Evolutionary conservation across 108 stramenopile species (phyloP), one percentile per base, ranked within the genome.

Genomic region (Pseudonitzschia delicatissima): DNA sequence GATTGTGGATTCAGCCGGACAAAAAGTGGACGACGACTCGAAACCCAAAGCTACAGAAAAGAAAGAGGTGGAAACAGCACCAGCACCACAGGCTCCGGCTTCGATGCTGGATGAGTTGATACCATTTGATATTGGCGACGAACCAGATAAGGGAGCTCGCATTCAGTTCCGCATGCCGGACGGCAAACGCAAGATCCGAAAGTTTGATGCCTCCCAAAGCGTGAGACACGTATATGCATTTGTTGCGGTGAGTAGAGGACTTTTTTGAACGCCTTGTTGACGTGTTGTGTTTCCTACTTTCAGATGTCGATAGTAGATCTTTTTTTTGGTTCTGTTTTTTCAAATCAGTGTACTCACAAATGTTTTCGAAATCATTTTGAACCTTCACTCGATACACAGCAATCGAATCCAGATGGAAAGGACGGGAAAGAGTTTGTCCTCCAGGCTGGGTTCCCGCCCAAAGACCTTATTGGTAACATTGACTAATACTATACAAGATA

Each of bases 151-250:
- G 5, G 79, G 79, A 13, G 87, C 87, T 36, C 64, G 86, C n/a
- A 77, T 93, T n/a, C 85, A 86, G 66, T 67, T 93, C 49, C 87
- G 88, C 32, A 85, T 90, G 87, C 92, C 92, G 13, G 82, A 90
- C 74, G 92, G 92, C 20, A 87, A 84, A 61, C 83, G 88, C 17
- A 59, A 77, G 13, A 82, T 93, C 23, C 77, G 92, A 33, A 85
- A 77, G 69, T 93, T 93, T 63, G 58, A 69, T n/a, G 48, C 67
- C 52, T 72, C 76, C 2, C 68, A 70, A 32, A 53, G 63, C 20
- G 85, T 90, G 68, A 79, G 78, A 59, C 57, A 77, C 25, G 78
- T 92, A 49, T 92, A 92, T 71, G 87, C 86, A 15, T 87, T 85
- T 59, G 74, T 88, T 57, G 87, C 78, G 57, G 86, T 85, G 72